Evolutionary conservation across 805 yeast genomes (phyloP).

Genomic region (Starmerella bombicola): DNA sequence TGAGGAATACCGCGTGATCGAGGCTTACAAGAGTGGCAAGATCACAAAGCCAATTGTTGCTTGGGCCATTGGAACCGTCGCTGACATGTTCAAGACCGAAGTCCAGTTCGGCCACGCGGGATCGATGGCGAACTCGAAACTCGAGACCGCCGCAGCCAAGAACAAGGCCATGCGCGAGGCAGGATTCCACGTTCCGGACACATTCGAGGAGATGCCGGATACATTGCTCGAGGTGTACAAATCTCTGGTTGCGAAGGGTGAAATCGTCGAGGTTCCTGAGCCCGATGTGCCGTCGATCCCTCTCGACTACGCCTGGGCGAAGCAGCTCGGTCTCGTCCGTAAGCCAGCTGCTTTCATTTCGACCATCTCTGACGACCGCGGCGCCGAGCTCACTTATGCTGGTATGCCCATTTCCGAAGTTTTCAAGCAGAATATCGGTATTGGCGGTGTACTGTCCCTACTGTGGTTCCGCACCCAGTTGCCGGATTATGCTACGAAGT

Average conservation of each 20-base stretch:
- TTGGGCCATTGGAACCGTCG: constrained; percentile 60
- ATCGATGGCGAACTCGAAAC: constrained; percentile 56
- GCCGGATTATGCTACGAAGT: constrained; percentile 35
- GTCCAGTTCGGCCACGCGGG: constrained; percentile 55
- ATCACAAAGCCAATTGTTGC: constrained; percentile 60
- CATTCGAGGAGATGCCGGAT: constrained; percentile 40
- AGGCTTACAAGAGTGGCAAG: constrained; percentile 50
- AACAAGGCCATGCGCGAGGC: constrained; percentile 76
- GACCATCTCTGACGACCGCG: constrained; percentile 38
- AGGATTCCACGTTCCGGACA: constrained; percentile 83
- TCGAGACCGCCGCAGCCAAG: constrained; percentile 55
- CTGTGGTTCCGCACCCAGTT: constrained; percentile 37
- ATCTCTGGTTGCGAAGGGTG: constrained; percentile 39
- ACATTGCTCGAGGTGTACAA: constrained; percentile 53
- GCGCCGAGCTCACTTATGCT: constrained; percentile 36
- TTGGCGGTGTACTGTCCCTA: constrained; percentile 38
- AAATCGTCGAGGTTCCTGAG: constrained; percentile 32
- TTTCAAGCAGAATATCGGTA: constrained; percentile 37
- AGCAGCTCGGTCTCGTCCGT: constrained; percentile 36
- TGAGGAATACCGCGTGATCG: constrained; percentile 59
- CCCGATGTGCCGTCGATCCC: constrained; percentile 39
- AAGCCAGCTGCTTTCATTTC: constrained; percentile 39
- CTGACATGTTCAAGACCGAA: constrained; percentile 59
- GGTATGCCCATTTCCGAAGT: constrained; percentile 38
- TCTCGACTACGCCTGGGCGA: constrained; percentile 38